phyloP scores from a whole-genome alignment of 106 monocot genomes.

The Allium cepa region DNA sequence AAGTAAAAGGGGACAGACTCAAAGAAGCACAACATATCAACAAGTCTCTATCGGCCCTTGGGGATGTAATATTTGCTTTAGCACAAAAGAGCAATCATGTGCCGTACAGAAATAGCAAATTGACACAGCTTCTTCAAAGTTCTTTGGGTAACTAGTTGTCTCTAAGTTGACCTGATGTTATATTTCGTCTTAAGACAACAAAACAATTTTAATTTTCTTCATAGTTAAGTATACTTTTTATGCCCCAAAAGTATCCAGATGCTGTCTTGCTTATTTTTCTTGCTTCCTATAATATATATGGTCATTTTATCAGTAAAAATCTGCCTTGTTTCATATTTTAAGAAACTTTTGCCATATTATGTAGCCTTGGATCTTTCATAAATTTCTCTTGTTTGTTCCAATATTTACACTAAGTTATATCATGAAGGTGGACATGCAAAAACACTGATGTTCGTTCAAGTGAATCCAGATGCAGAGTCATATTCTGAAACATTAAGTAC shows the following conservation, averaged over 20 bases:
- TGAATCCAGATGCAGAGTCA: constrained; percentile 90
- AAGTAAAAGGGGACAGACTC: constrained; percentile 85
- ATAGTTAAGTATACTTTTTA: too few species aligned
- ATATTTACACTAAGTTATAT: background rate
- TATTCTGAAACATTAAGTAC: constrained; percentile 90
- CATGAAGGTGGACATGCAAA: constrained; percentile 90
- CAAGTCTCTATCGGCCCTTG: constrained; percentile 88
- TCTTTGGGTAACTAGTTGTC: constrained; percentile 57
- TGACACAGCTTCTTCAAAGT: constrained; percentile 96
- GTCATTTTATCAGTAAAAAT: too few species aligned
- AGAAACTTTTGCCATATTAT: too few species aligned
- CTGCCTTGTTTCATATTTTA: too few species aligned
- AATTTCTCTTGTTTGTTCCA: background rate
- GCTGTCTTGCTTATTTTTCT: too few species aligned
- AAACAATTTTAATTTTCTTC: too few species aligned
- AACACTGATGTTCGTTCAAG: constrained; percentile 96
- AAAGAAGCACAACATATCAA: constrained; percentile 96
- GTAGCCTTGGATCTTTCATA: background rate
- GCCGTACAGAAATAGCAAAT: constrained; percentile 98
- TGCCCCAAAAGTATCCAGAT: too few species aligned
- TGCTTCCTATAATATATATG: too few species aligned
- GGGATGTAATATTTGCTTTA: constrained; percentile 93
- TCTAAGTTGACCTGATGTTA: too few species aligned
- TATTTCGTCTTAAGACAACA: too few species aligned
- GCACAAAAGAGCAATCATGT: constrained; percentile 81